phyloP scores from a whole-genome alignment of 768 basidiomycete species.

The Lanmaoa rubissima region DNA sequence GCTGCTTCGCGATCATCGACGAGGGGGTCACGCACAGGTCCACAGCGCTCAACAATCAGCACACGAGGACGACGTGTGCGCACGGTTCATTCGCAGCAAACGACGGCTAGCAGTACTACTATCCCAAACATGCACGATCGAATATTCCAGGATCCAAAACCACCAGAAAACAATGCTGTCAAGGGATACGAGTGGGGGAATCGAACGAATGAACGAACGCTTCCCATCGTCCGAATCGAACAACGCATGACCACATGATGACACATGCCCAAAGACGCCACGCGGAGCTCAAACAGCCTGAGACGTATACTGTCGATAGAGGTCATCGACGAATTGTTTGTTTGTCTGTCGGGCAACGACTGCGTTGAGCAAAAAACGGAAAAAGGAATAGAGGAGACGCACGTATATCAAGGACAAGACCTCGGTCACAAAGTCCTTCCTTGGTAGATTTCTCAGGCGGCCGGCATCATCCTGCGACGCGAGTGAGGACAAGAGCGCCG shows the following conservation, averaged over 20 bases:
- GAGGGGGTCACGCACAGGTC: too few relatives aligned
- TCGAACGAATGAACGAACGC: not conserved
- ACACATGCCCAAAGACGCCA: not conserved
- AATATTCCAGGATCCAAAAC: not conserved
- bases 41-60: not conserved
- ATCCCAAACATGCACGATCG: slow-evolving; percentile 2
- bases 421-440: slow-evolving; percentile 59
- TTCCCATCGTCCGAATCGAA: not conserved
- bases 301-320: slow-evolving; percentile 52
- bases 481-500: slow-evolving; percentile 27
- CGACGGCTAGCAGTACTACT: slow-evolving; percentile 9
- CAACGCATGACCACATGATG: not conserved
- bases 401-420: slow-evolving; percentile 63
- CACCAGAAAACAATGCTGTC: slow-evolving; percentile 1
- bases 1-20: too few relatives aligned
- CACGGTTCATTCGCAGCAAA: slow-evolving; percentile 14
- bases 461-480: slow-evolving; percentile 15
- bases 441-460: slow-evolving; percentile 35
- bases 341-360: slow-evolving; percentile 46
- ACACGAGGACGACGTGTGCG: not conserved
- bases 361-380: not conserved
- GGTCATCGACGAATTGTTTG: slow-evolving; percentile 59
- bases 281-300: slow-evolving; percentile 8
- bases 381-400: slow-evolving; percentile 19
- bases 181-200: not conserved